A percentile compares a stretch with the other conserved stretches of the same genome.
phyloP scores from a whole-genome alignment of 2,329 filamentous ascomycete genomes.

The Cordyceps fumosorosea region DNA sequence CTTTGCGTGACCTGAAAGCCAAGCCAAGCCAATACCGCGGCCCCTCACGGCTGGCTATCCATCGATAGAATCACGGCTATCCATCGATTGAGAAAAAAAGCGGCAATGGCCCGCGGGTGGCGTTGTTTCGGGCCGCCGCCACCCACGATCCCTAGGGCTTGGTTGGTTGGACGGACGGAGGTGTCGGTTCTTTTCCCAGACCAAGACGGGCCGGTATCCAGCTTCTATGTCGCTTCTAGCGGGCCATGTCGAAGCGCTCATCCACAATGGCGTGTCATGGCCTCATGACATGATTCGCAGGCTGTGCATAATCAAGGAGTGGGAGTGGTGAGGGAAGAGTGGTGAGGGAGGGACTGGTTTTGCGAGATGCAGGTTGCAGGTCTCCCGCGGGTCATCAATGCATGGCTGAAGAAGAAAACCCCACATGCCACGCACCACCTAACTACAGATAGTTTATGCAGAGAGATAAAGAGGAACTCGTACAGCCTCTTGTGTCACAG shows the following conservation, averaged over 20 bases:
- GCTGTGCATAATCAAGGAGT: too few species aligned
- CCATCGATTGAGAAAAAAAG: neutral
- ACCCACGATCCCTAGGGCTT: neutral
- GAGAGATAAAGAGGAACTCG: too few species aligned
- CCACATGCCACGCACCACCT: neutral
- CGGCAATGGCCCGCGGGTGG: neutral
- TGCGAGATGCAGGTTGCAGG: too few species aligned
- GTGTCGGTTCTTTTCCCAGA: too few species aligned
- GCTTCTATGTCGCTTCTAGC: neutral
- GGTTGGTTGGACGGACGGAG: neutral
- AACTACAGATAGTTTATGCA: too few species aligned
- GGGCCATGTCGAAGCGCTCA: neutral
- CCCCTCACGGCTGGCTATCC: neutral
- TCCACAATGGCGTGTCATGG: neutral
- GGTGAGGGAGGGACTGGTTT: too few species aligned
- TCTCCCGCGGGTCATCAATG: too few species aligned
- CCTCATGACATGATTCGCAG: neutral
- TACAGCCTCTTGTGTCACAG: neutral
- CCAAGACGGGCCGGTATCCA: neutral
- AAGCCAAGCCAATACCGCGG: neutral
- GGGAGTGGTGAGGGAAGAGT: too few species aligned
- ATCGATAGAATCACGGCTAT: neutral
- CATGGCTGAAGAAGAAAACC: neutral
- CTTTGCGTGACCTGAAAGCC: neutral
- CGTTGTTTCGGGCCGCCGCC: slow-evolving; percentile 2